Conservation (phyloP, 257 asterid species). For the Solanum etuberosum region DNA sequence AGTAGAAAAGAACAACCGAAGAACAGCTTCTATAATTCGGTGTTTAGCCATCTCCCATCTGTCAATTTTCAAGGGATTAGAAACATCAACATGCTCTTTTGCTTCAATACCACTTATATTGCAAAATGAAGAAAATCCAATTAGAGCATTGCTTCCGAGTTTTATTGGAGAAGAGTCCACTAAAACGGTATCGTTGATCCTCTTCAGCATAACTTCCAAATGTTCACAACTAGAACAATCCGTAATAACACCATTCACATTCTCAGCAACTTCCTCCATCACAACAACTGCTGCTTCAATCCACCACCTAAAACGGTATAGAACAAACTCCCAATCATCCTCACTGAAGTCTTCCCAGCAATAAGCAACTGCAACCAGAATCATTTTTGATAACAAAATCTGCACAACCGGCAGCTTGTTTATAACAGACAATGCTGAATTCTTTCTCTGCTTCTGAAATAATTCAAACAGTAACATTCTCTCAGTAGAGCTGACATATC, state of each 20-base stretch:
- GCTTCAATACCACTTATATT: slow-evolving; percentile 28
- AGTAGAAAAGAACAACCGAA: slow-evolving; percentile 82
- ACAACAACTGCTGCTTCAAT: slow-evolving; percentile 67
- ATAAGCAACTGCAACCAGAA: slow-evolving; percentile 69
- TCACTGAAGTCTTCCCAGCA: slow-evolving; percentile 85
- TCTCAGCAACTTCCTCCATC: slow-evolving; percentile 86
- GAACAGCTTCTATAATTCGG: slow-evolving; percentile 72
- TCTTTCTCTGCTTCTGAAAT: slow-evolving; percentile 73
- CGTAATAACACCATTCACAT: slow-evolving; percentile 35
- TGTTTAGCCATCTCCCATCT: slow-evolving; percentile 69
- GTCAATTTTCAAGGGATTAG: slow-evolving; percentile 38
- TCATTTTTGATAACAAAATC: slow-evolving; percentile 55
- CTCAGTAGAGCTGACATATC: slow-evolving; percentile 45
- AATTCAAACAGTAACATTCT: slow-evolving; percentile 50
- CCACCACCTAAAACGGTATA: slow-evolving; percentile 83
- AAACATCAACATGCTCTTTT: slow-evolving; percentile 24
- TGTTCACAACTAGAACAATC: slow-evolving; percentile 23
- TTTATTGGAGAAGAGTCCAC: slow-evolving; percentile 41
- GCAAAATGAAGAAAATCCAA: slow-evolving; percentile 57
- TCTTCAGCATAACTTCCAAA: slow-evolving; percentile 26
- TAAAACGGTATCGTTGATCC: slow-evolving; percentile 32
- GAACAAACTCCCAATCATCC: slow-evolving; percentile 84
- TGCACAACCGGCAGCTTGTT: slow-evolving; percentile 74
- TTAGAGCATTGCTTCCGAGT: slow-evolving; percentile 74
- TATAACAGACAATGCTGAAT: slow-evolving; percentile 38